Evolutionary conservation across 2,329 filamentous ascomycete species (phyloP).

Genomic region (Alternaria consortialis): DNA sequence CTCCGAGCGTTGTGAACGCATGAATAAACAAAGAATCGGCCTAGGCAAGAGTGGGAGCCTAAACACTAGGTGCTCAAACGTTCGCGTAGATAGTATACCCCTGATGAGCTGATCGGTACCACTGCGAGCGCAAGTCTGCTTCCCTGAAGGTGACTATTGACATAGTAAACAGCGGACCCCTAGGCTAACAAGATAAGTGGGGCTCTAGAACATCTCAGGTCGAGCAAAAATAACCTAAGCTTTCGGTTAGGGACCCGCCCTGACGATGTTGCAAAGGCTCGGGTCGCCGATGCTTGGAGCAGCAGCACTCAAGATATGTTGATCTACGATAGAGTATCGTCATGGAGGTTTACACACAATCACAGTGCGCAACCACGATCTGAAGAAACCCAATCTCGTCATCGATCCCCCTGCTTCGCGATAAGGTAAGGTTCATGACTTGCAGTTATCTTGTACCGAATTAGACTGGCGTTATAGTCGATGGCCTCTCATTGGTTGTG

Average conservation of each 20-base stretch:
- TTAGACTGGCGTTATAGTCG: not conserved
- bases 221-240: slow-evolving; percentile 22
- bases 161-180: slow-evolving; percentile 20
- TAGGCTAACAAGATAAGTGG: slow-evolving; percentile 13
- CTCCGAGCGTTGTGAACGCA: not conserved
- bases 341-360: not conserved
- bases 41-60: slow-evolving; percentile 5
- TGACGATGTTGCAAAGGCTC: not conserved
- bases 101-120: slow-evolving; percentile 2
- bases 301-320: not conserved
- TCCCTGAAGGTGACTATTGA: slow-evolving; percentile 21
- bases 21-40: not conserved
- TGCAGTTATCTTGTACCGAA: not conserved
- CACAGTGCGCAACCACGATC: not conserved
- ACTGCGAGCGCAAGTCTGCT: slow-evolving; percentile 2
- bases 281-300: not conserved
- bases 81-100: slow-evolving; percentile 9
- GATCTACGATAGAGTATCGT: not conserved
- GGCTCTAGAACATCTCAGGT: slow-evolving; percentile 12
- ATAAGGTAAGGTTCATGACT: not conserved
- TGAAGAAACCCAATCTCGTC: not conserved
- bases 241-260: slow-evolving; percentile 16
- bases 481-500: slow-evolving; percentile 4
- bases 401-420: not conserved
- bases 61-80: slow-evolving; percentile 6